A percentile compares a stretch with the other conserved stretches of the same genome.
Evolutionary conservation across 2,329 filamentous ascomycete genomes (phyloP).

Genomic region (Diaporthe sp.): DNA sequence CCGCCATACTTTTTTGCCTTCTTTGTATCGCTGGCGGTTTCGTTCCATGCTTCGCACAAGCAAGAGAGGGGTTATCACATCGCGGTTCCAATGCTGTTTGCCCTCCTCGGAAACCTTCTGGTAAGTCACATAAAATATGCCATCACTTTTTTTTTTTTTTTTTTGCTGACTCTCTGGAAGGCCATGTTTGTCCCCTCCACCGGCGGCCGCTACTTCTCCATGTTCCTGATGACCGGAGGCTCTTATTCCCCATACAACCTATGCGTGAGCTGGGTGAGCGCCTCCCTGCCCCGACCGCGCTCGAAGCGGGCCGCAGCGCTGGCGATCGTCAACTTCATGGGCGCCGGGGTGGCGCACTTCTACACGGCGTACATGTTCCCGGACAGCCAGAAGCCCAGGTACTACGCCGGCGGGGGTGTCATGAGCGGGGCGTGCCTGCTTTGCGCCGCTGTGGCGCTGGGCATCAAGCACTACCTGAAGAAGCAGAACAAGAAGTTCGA

Average conservation of each 20-base stretch:
- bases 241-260: slow-evolving; percentile 37
- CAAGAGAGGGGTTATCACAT: slow-evolving; percentile 40
- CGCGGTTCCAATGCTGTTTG: slow-evolving; percentile 36
- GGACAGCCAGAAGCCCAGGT: slow-evolving; percentile 43
- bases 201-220: slow-evolving; percentile 27
- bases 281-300: slow-evolving; percentile 39
- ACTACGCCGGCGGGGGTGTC: slow-evolving; percentile 43
- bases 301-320: slow-evolving; percentile 38
- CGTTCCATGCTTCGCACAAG: slow-evolving; percentile 39
- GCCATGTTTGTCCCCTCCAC: slow-evolving; percentile 26
- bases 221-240: slow-evolving; percentile 39
- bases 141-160: background rate
- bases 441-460: slow-evolving; percentile 40
- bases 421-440: slow-evolving; percentile 42
- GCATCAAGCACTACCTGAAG: slow-evolving; percentile 43
- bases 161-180: background rate
- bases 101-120: slow-evolving; percentile 36
- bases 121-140: background rate
- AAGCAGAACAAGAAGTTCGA: slow-evolving; percentile 40
- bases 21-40: slow-evolving; percentile 36
- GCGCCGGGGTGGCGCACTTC: slow-evolving; percentile 39
- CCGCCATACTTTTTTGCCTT: slow-evolving; percentile 39
- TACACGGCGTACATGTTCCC: slow-evolving; percentile 46
- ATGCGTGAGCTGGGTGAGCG: slow-evolving; percentile 38
- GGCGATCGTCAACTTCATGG: slow-evolving; percentile 42